Percentiles rank a stretch among this genome's conserved stretches.
These are phyloP conservation scores for Pleurotus salmoneostramineus DNA, from an alignment of 768 basidiomycete genomes.

Conservation along the genomic window DNA sequence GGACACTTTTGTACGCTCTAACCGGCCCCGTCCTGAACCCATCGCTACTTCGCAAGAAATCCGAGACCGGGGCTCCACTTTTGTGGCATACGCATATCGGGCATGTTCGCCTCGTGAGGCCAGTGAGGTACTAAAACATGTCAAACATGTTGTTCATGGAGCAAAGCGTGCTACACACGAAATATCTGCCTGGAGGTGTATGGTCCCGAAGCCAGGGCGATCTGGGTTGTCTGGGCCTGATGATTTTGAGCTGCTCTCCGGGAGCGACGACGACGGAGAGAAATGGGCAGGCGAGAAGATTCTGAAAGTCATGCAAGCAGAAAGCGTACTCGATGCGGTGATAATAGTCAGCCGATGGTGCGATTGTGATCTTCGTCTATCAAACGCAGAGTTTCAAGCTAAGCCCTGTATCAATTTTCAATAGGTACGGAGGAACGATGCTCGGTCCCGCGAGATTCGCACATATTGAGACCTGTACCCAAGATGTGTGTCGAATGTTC, in stretches of 20 bases:
- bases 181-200: conserved; percentile 77
- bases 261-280: conserved; percentile 76
- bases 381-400: background rate
- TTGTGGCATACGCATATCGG: conserved; percentile 59
- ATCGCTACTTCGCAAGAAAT: conserved; percentile 68
- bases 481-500: conserved; percentile 71
- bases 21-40: conserved; percentile 39
- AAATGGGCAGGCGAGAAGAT: conserved; percentile 63
- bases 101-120: conserved; percentile 53
- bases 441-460: conserved; percentile 72
- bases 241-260: conserved; percentile 67
- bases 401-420: background rate
- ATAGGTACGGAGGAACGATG: conserved; percentile 79
- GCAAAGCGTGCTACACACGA: conserved; percentile 62
- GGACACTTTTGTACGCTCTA: conserved; percentile 49
- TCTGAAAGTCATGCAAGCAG: conserved; percentile 63
- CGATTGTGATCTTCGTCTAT: conserved; percentile 13
- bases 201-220: conserved; percentile 61
- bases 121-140: conserved; percentile 41
- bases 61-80: conserved; percentile 69
- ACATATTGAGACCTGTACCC: conserved; percentile 73
- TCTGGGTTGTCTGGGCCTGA: conserved; percentile 69
- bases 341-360: conserved; percentile 81
- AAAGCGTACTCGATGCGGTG: conserved; percentile 71
- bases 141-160: conserved; percentile 55